These are phyloP conservation scores for Coemansia sp. DNA, from an alignment of 192 early-diverging fungal species.

Conservation along the genomic window DNA sequence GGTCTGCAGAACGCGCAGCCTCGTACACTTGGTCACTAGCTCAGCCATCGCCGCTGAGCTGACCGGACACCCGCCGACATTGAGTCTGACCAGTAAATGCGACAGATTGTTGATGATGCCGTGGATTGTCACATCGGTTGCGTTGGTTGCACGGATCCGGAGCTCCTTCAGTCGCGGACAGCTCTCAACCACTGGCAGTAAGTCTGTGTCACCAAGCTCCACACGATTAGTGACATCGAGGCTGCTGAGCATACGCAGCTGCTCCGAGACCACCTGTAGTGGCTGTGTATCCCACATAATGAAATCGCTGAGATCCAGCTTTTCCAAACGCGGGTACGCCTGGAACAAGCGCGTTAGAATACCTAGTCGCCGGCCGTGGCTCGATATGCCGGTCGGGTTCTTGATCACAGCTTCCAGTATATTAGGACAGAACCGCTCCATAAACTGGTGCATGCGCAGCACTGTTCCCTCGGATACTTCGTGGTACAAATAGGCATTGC, in stretches of 20 bases:
- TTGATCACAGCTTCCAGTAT: slow-evolving; percentile 45
- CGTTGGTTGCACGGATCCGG: slow-evolving; percentile 53
- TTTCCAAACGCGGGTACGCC: slow-evolving; percentile 54
- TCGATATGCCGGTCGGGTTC: slow-evolving; percentile 55
- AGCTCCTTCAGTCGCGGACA: slow-evolving; percentile 47
- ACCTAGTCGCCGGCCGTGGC: slow-evolving; percentile 42
- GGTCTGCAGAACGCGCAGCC: slow-evolving; percentile 42
- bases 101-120: slow-evolving; percentile 42
- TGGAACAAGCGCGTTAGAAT: slow-evolving; percentile 50
- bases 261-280: slow-evolving; percentile 43
- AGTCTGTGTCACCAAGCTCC: slow-evolving; percentile 50
- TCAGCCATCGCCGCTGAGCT: slow-evolving; percentile 54
- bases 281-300: slow-evolving; percentile 60
- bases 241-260: slow-evolving; percentile 38
- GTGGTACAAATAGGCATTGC: slow-evolving; percentile 36
- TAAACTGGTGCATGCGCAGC: slow-evolving; percentile 55
- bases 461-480: slow-evolving; percentile 58
- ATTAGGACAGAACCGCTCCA: slow-evolving; percentile 56
- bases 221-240: slow-evolving; percentile 57
- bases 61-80: slow-evolving; percentile 54
- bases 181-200: slow-evolving; percentile 50
- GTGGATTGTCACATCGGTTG: slow-evolving; percentile 45
- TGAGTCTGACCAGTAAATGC: slow-evolving; percentile 43
- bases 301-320: slow-evolving; percentile 56
- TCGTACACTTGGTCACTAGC: slow-evolving; percentile 42